Base-by-base conservation (phyloP, 1,284 basidiomycete species). In the Cryptococcus sp. region DNA sequence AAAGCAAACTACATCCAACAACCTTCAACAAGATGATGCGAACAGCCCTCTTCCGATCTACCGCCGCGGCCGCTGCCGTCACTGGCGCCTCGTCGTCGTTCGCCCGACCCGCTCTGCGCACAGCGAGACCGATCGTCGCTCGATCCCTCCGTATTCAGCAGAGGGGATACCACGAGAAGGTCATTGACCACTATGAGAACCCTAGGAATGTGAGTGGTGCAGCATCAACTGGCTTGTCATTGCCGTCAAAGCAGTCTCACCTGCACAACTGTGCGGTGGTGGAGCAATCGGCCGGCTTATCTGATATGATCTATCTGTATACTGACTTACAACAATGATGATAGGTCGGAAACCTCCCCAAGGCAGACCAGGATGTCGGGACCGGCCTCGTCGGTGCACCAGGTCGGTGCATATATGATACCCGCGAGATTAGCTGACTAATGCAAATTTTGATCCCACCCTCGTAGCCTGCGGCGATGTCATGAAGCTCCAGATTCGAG, bases 401-500 rank as follows among this genome's bases (percentile, higher is more conserved):
- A 77, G 93, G 84, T 96, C 84, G 74, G 93, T 88, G 17, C 11
- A 59, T 67, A 10, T 3, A 38, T n/a, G 25, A 54, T 25, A 8
- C 38, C 27, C 27, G 23, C 55, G 44, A 39, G 27, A 23, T 42
- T 19, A 13, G 22, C 19, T n/a, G n/a, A 27, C 17, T 23, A 4
- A 16, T 25, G 39, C 45, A 42, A 35, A 35, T 35, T 35, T 35
- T 35, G 31, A 10, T 5, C 4, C 27, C 8, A 25, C n/a, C 39
- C 38, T 55, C 41, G 16, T 22, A 27, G 42, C 27, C 19, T 25
- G 39, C 23, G 87, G 86, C 70, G 94, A 96, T 80, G 93, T 98
- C 52, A 98, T 98, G 95, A 99, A 99, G 81, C 87, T 99, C 23
- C 94, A 97, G 79, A 99, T 99, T 77, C 90, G 92, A 70, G 96